Evolutionary conservation across 768 basidiomycete genomes (phyloP), one percentile per base, ranked within the genome.

Genomic region (Amylocystis lapponica): DNA sequence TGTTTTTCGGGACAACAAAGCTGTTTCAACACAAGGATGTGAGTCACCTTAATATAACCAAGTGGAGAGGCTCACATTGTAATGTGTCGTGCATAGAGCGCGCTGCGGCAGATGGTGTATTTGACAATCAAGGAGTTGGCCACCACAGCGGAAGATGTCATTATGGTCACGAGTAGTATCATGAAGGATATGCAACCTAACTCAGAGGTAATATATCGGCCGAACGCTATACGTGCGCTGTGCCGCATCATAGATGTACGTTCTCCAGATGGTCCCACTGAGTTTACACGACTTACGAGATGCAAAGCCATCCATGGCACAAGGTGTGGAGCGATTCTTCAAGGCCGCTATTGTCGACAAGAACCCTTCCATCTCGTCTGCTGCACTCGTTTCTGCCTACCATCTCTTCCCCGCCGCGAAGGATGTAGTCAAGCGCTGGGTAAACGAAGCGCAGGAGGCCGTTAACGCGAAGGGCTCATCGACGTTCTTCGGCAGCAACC

Each of bases 171-270:
- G 9, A 89, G 85, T 63, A 96, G 92, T 58, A 97, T 99, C 64
- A 96, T 96, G 94, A 98, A 98, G 72, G 96, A 99, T 60, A 99
- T 98, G 92, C 96, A 99, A 58, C 87, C 94, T 42, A 97, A 96
- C 61, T 85, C 92, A 37, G 96, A 99, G 66, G 95, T 98, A 57
- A 92, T 99, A 48, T 99, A 99, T 66, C 78, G 96, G 42, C 90
- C 96, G 25, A 99, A 99, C 64, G 87, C 96, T 13, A 99, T 98
- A 54, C 82, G 96, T 51, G 94, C 95, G 6, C 72, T 99, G 5
- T 93, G 92, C 65, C 78, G 93, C 50, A 94, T 99, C 61, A 95
- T 97, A 55, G 96, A 99, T 63, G 96, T 97, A 65, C 62, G 93
- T 79, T 13, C 27, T 42, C 32, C 39, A 4, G 20, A 12, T 17